phyloP scores from a whole-genome alignment of 768 basidiomycete species.

The Tephrocybe sp. region DNA sequence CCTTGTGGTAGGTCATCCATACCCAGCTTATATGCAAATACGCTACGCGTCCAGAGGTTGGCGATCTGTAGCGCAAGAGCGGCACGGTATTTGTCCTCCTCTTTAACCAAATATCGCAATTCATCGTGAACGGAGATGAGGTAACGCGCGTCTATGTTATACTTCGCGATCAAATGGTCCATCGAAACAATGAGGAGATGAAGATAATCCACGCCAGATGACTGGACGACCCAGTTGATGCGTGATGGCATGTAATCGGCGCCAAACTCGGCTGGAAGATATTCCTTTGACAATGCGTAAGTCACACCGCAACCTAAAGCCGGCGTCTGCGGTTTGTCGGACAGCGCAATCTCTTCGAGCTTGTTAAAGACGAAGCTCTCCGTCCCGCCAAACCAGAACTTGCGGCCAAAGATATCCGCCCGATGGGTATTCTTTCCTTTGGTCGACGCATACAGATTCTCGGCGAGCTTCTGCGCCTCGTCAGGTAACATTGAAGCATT shows the following conservation, averaged over 20 bases:
- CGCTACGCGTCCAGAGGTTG: constrained; percentile 90
- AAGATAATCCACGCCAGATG: constrained; percentile 96
- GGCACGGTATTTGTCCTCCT: constrained; percentile 87
- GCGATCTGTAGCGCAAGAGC: constrained; percentile 93
- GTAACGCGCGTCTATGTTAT: constrained; percentile 87
- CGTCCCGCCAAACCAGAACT: constrained; percentile 96
- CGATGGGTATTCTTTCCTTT: constrained; percentile 90
- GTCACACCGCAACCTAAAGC: constrained; percentile 95
- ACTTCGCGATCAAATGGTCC: constrained; percentile 81
- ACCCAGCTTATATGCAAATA: constrained; percentile 91
- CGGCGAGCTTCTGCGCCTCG: constrained; percentile 76
- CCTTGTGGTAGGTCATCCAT: constrained; percentile 96
- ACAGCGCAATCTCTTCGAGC: constrained; percentile 90
- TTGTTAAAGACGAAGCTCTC: constrained; percentile 98
- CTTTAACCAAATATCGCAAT: constrained; percentile 87
- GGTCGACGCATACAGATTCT: constrained; percentile 86
- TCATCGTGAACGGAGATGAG: constrained; percentile 98
- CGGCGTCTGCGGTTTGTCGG: constrained; percentile 85
- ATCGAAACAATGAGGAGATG: constrained; percentile 95
- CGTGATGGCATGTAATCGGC: constrained; percentile 92
- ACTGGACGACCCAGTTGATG: constrained; percentile 99
- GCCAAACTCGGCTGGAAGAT: constrained; percentile 79
- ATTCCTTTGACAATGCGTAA: constrained; percentile 86
- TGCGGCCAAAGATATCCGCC: constrained; percentile 68
- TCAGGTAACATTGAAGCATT: constrained; percentile 78